Base-by-base conservation (phyloP, 2,329 filamentous ascomycete genomes). In the Diplodia corticola region DNA sequence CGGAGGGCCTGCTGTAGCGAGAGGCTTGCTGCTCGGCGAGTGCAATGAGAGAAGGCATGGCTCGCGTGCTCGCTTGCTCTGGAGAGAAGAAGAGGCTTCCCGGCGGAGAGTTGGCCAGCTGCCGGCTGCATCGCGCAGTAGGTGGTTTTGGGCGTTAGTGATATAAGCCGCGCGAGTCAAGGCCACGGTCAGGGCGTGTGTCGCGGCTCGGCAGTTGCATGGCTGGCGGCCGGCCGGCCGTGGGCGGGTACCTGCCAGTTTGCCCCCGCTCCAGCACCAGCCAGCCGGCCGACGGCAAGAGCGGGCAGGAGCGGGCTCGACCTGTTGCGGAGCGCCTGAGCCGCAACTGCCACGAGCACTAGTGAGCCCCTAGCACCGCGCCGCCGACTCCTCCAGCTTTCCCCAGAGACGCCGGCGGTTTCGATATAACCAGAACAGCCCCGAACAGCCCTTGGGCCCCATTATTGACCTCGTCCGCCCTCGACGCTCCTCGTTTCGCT, bases 1-100 rank as follows among this genome's bases (percentile, higher is more conserved):
- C 51, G 26, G 74, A 74, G 4, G 70, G 69, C 17, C 77, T 71
- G 49, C 72, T 72, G 71, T 69, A 70, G 22, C 33, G 28, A 30
- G 63, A 10, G 35, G 50, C 6, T 6, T 17, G 48, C 7, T 7
- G 33, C 33, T 35, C 9, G 15, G 35, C 5, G 35, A 13, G 49
- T 12, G 13, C 26, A 20, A 50, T n/a, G 50, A 55, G 50, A 48
- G 50, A 55, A 49, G 51, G 63, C 50, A 55, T 51, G 20, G 49
- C 30, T 33, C 33, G 26, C 35, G 7, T 44, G 22, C 20, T 20
- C 13, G 12, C n/a, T n/a, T n/a, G n/a, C n/a, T n/a, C n/a, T n/a
- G n/a, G n/a, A 28, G 28, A 28, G 4, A 28, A 28, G 28, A 28
- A 28, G 28, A 28, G 28, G 28, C 28, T 28, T 6, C n/a, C n/a